Evolutionary conservation across 306 rosid genomes (phyloP).

Genomic region (Styphnolobium japonicum): DNA sequence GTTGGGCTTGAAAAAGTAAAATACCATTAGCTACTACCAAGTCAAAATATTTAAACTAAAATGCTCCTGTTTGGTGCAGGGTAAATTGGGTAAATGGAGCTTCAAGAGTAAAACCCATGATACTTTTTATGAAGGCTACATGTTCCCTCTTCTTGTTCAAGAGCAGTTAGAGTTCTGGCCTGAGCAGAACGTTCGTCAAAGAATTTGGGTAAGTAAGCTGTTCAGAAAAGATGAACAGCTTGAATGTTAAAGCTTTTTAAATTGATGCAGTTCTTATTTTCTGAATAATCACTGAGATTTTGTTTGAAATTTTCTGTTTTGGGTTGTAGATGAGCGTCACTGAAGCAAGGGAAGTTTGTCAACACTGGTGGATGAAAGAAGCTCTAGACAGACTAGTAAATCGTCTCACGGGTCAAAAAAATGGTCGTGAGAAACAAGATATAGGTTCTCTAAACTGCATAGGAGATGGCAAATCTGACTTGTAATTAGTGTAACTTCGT

Average conservation of each 20-base stretch:
- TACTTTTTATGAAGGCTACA: slow-evolving; percentile 75
- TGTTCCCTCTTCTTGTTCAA: slow-evolving; percentile 84
- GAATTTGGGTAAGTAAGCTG: slow-evolving; percentile 66
- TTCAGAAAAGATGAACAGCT: background rate
- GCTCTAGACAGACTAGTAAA: slow-evolving; percentile 68
- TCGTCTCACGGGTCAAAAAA: slow-evolving; percentile 48
- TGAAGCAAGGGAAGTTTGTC: slow-evolving; percentile 81
- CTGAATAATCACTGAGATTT: background rate
- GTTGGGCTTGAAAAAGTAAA: background rate
- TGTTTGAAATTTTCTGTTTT: background rate
- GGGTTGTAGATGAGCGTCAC: slow-evolving; percentile 62
- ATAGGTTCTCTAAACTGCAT: slow-evolving; percentile 25
- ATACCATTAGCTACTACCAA: background rate
- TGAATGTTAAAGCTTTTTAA: background rate
- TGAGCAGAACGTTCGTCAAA: slow-evolving; percentile 66
- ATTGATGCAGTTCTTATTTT: background rate
- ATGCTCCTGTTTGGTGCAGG: slow-evolving; percentile 33
- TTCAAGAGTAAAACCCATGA: slow-evolving; percentile 87
- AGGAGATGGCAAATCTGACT: slow-evolving; percentile 29
- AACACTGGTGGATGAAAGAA: slow-evolving; percentile 97
- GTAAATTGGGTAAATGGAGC: slow-evolving; percentile 80
- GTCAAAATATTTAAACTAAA: background rate
- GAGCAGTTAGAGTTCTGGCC: slow-evolving; percentile 91
- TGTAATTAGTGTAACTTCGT: slow-evolving; percentile 35
- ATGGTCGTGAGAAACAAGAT: slow-evolving; percentile 25